Conservation (phyloP, 2,329 filamentous ascomycete species). For the Colletotrichum costaricense region DNA sequence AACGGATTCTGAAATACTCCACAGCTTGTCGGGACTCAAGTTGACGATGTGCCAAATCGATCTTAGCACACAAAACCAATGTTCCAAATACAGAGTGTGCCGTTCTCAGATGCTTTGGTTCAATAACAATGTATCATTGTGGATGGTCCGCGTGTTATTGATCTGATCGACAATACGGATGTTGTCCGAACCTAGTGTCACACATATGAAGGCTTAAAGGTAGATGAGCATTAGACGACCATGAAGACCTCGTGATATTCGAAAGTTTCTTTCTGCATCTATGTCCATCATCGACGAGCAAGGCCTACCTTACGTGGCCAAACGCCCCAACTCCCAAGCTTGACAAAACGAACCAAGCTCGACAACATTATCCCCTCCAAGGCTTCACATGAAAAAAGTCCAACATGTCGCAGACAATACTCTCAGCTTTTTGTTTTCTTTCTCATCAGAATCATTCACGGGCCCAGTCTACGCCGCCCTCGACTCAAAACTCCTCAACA, state of each 20-base stretch:
- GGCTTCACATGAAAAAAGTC: neutral
- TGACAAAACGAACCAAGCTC: neutral
- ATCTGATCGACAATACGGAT: too few species aligned
- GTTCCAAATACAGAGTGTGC: too few species aligned
- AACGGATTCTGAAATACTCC: too few species aligned
- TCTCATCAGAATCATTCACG: constrained; percentile 6
- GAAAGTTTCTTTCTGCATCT: neutral
- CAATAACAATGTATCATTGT: too few species aligned
- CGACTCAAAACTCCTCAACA: constrained; percentile 70
- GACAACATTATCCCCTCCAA: constrained; percentile 2
- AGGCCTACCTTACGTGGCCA: neutral
- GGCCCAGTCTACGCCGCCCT: neutral
- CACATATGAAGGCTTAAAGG: too few species aligned
- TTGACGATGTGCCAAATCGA: too few species aligned
- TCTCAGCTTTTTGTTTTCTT: constrained; percentile 9
- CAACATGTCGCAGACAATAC: constrained; percentile 27
- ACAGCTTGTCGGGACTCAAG: too few species aligned
- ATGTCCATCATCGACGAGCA: neutral
- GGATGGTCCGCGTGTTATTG: too few species aligned
- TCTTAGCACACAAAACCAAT: too few species aligned
- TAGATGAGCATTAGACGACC: too few species aligned
- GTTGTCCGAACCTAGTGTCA: too few species aligned
- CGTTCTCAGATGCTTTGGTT: too few species aligned
- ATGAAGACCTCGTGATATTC: neutral
- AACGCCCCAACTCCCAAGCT: constrained; percentile 31